These are phyloP conservation scores for Colletotrichum liriopes DNA, from an alignment of 2,329 filamentous ascomycete species.

Conservation along the genomic window DNA sequence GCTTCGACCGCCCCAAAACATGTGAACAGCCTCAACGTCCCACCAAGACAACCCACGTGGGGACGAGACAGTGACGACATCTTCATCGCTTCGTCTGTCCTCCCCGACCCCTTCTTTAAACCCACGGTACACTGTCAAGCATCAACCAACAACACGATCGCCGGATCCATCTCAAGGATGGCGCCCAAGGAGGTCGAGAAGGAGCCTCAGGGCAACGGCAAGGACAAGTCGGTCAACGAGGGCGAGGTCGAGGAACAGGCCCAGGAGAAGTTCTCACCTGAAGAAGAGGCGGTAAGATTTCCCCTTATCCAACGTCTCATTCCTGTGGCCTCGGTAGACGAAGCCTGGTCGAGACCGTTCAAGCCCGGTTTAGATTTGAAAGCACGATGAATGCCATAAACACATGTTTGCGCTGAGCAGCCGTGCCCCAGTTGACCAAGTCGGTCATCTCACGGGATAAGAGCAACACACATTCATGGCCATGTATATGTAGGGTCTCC, in stretches of 20 bases:
- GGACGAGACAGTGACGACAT: slow-evolving; percentile 37
- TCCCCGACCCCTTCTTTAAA: not conserved
- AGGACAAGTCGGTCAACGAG: slow-evolving; percentile 26
- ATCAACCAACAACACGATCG: not conserved
- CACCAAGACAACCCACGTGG: slow-evolving; percentile 27
- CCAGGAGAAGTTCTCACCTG: slow-evolving; percentile 63
- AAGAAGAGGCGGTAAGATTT: slow-evolving; percentile 69
- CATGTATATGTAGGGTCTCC: not conserved
- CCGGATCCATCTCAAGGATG: slow-evolving; percentile 41
- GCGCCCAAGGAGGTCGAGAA: slow-evolving; percentile 18
- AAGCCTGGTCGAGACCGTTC: no score
- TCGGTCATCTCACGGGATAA: not conserved
- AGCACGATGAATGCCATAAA: not conserved
- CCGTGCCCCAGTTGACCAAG: no score
- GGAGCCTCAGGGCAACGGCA: slow-evolving; percentile 35
- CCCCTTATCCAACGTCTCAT: not conserved
- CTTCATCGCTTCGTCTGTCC: slow-evolving; percentile 7
- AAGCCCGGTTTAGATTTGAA: not conserved
- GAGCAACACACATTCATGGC: not conserved
- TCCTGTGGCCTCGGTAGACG: not conserved
- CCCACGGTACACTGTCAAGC: not conserved
- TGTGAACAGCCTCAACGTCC: slow-evolving; percentile 39
- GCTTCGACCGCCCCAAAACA: slow-evolving; percentile 24
- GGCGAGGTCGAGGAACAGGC: slow-evolving; percentile 49
- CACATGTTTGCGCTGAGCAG: not conserved